Base-by-base conservation (phyloP, 1,284 basidiomycete species). In the Ustilago shanxiensis region DNA sequence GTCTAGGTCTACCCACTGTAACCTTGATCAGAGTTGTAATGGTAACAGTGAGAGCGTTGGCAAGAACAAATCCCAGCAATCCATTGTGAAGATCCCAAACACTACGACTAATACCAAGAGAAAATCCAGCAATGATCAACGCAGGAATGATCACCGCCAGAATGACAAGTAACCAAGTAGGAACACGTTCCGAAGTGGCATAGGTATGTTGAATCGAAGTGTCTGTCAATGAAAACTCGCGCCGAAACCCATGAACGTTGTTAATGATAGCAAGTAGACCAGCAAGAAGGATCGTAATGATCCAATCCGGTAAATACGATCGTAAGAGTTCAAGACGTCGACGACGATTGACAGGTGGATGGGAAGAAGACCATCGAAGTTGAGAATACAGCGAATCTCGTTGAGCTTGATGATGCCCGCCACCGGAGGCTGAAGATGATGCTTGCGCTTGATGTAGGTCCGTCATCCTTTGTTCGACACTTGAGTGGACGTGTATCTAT, bases 1-100 rank as follows among this genome's bases (percentile, higher is more conserved):
- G 87, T 1, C 96, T 89, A 0, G 96, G 95, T 31, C 96, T 90
- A 35, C 96, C 96, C 22, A 96, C 95, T 1, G 86, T 86, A 24
- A 88, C 86, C 87, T 98, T 98, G 72, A 91, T 89, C 64, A 95
- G 89, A 83, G 96, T 92, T 0, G 95, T 97, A 49, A 95, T 87
- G 33, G 91, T 88, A 13, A 93, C 93, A 0, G 94, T 92, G 51
- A 95, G 88, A 5, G 91, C 88, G 51, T 94, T 89, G 14, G 91
- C 89, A 44, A 95, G 89, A 26, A 93, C 87, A 72, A 94, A 87
- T 49, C 94, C 95, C 13, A 95, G 89, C 26, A 91, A 88, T 57
- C 92, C 90, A 80, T 91, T 92, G 86, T 98, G 95, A 37, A 93
- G 88, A 81, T 98, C 95, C 94, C 95, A 97, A 87, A 91, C 91